Conservation (phyloP, 805 yeast genomes). For the Cyberlindnera euphorbiae region DNA sequence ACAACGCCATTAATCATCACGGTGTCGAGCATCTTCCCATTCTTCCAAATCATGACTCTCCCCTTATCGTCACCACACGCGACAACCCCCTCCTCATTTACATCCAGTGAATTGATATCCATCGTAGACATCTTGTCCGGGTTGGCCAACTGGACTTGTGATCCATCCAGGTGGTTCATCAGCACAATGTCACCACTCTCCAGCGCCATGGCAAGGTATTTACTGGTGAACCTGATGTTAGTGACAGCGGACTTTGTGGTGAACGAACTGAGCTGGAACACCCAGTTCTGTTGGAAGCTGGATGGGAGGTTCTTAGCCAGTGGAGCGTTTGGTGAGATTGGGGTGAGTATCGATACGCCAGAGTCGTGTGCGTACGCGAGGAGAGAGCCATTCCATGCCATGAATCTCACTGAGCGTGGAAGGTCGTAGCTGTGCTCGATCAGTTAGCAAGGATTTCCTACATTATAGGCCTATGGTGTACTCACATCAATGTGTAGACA, state of each 20-base stretch:
- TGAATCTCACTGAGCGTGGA: constrained; percentile 11
- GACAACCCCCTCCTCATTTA: constrained; percentile 26
- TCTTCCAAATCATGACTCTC: constrained; percentile 28
- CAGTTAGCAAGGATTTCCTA: constrained; percentile 1
- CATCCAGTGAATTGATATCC: constrained; percentile 29
- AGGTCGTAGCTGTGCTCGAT: constrained; percentile 17
- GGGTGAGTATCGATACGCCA: constrained; percentile 22
- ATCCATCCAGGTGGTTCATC: constrained; percentile 21
- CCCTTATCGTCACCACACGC: constrained; percentile 31
- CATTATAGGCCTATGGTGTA: neutral
- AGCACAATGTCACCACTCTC: constrained; percentile 19
- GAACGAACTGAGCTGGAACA: constrained; percentile 17
- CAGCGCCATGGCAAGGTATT: constrained; percentile 17
- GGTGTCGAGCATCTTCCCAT: constrained; percentile 9
- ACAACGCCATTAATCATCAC: constrained; percentile 21
- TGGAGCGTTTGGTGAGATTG: constrained; percentile 19
- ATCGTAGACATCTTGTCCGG: neutral
- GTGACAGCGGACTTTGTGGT: constrained; percentile 13
- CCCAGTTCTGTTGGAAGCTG: constrained; percentile 23
- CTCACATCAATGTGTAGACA: constrained; percentile 22
- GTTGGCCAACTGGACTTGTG: constrained; percentile 6
- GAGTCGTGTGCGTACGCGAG: constrained; percentile 20
- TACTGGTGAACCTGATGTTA: constrained; percentile 17
- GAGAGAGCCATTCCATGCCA: constrained; percentile 24
- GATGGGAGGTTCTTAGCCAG: constrained; percentile 22